Conservation (phyloP, 139 green algal species). For the Chlamydomonas incerta region DNA sequence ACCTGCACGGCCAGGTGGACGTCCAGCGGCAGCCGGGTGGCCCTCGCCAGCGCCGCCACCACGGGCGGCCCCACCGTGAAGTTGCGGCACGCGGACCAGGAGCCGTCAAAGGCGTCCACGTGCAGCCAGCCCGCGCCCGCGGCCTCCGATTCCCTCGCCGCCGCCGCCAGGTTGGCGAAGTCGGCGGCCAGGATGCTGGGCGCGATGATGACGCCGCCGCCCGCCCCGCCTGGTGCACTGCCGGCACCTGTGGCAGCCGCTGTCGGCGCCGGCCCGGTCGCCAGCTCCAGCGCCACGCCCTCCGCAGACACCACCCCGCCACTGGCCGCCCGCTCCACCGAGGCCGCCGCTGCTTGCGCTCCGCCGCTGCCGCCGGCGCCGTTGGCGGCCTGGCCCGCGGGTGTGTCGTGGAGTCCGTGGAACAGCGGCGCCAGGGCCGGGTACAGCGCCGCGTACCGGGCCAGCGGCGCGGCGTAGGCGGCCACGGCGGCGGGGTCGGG, state of each 20-base stretch:
- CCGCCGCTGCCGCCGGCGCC: no score
- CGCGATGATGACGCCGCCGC: slow-evolving; percentile 62
- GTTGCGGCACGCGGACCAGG: slow-evolving; percentile 54
- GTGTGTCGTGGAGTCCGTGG: slow-evolving; percentile 17
- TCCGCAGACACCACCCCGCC: no score
- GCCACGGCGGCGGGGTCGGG: slow-evolving; percentile 54
- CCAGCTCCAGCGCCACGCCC: no score
- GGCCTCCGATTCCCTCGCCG: not conserved
- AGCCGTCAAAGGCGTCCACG: slow-evolving; percentile 49
- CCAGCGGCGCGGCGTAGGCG: slow-evolving; percentile 58
- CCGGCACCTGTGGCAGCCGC: not conserved
- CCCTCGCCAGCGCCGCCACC: slow-evolving; percentile 63
- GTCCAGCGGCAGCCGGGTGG: slow-evolving; percentile 63
- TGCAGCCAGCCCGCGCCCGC: slow-evolving; percentile 19
- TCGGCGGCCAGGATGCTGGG: slow-evolving; percentile 90
- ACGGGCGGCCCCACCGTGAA: slow-evolving; percentile 80
- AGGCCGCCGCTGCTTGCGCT: no score
- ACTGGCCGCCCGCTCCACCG: no score
- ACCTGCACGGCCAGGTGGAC: slow-evolving; percentile 75
- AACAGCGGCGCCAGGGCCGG: slow-evolving; percentile 61
- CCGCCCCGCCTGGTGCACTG: no score
- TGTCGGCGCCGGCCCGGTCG: no score
- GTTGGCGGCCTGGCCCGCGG: no score
- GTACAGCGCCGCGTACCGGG: slow-evolving; percentile 74
- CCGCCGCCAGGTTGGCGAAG: slow-evolving; percentile 76